Evolutionary conservation across 106 monocot genomes (phyloP).

Genomic region (Dendrobium officinale): DNA sequence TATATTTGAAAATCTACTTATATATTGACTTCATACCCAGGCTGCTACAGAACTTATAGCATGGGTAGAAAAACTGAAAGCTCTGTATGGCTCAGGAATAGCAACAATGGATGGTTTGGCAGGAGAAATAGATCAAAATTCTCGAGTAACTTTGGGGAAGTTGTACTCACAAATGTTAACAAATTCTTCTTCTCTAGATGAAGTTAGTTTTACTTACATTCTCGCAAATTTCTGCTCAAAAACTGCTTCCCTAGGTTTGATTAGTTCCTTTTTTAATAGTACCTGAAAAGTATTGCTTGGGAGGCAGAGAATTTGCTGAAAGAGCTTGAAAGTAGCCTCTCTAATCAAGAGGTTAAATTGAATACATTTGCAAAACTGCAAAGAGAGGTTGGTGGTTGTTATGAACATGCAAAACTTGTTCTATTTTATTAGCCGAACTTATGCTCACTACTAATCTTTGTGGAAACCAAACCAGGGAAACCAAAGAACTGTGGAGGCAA

Average conservation of each 20-base stretch:
- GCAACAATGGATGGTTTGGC: constrained; percentile 35
- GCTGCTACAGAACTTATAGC: constrained; percentile 47
- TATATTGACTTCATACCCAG: constrained; percentile 12
- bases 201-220: constrained; percentile 29
- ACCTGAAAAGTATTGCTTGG: constrained; percentile 44
- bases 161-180: constrained; percentile 49
- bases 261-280: constrained; percentile 19
- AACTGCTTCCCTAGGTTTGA: neutral
- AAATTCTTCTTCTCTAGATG: constrained; percentile 45
- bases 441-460: neutral
- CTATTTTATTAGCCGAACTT: neutral
- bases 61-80: constrained; percentile 47
- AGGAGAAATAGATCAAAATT: constrained; percentile 47
- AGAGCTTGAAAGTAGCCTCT: constrained; percentile 41
- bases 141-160: constrained; percentile 33
- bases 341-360: constrained; percentile 52
- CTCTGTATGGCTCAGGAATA: constrained; percentile 33
- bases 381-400: constrained; percentile 9
- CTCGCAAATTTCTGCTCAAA: neutral
- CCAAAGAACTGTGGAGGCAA: constrained; percentile 50
- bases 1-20: neutral
- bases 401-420: neutral
- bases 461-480: constrained; percentile 45
- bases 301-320: constrained; percentile 57
- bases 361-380: constrained; percentile 38